These are phyloP conservation scores for Tylopilus orsonianus DNA, from an alignment of 1,284 basidiomycete genomes.

Conservation along the genomic window DNA sequence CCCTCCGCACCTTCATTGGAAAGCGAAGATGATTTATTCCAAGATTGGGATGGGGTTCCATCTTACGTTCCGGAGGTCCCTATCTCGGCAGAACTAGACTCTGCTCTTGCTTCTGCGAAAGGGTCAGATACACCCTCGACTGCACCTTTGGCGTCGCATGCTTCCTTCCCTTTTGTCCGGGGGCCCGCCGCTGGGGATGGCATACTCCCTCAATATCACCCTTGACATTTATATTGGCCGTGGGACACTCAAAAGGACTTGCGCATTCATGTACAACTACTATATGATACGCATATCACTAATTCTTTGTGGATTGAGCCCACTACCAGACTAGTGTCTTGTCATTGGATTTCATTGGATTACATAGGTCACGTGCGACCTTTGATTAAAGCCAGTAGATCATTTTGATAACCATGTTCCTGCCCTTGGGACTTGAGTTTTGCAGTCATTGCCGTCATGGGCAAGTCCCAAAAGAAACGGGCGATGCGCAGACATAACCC, in stretches of 20 bases:
- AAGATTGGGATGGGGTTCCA: constrained; percentile 22
- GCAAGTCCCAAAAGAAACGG: constrained; percentile 85
- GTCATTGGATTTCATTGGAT: neutral
- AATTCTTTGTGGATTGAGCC: constrained; percentile 20
- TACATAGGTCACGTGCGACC: constrained; percentile 14
- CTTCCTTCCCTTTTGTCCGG: constrained; percentile 4
- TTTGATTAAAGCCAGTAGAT: neutral
- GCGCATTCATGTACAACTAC: constrained; percentile 23
- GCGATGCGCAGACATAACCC: constrained; percentile 85
- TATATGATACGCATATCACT: constrained; percentile 24
- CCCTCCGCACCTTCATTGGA: constrained; percentile 40
- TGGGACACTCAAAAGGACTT: constrained; percentile 12
- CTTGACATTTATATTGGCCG: constrained; percentile 19
- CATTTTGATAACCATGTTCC: no score
- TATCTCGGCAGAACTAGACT: constrained; percentile 1
- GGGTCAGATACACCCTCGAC: neutral
- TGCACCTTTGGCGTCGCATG: neutral
- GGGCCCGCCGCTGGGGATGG: constrained; percentile 13
- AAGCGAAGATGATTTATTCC: constrained; percentile 27
- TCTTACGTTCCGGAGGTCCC: constrained; percentile 1
- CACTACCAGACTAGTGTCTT: neutral
- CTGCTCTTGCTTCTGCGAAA: neutral
- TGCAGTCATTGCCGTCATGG: constrained; percentile 52
- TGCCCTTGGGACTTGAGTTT: neutral
- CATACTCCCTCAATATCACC: constrained; percentile 29